phyloP scores from a whole-genome alignment of 1,284 basidiomycete species.

The Cerrena zonata region DNA sequence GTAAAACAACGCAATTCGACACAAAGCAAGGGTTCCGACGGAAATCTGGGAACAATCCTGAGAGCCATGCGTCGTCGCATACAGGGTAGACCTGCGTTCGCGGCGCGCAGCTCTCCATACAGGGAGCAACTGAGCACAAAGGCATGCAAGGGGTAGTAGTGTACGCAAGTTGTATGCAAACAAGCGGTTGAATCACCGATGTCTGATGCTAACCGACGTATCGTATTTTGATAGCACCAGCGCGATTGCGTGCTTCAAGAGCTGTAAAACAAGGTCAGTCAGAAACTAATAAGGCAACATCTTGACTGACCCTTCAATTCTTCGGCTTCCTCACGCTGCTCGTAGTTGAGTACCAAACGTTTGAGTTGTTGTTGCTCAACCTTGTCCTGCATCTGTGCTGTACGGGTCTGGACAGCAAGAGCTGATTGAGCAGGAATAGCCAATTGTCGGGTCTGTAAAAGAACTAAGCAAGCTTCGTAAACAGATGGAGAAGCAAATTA shows the following conservation, averaged over 20 bases:
- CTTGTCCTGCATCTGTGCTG: slow-evolving; percentile 85
- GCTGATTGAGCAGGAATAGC: slow-evolving; percentile 83
- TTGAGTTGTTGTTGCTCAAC: slow-evolving; percentile 95
- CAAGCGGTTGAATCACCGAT: not conserved
- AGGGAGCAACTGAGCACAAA: not conserved
- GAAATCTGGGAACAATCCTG: not conserved
- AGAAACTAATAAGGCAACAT: slow-evolving; percentile 1
- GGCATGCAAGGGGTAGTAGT: not conserved
- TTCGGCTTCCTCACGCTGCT: slow-evolving; percentile 78
- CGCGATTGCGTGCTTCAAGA: slow-evolving; percentile 60
- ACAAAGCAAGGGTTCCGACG: not conserved
- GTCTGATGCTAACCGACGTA: slow-evolving; percentile 47
- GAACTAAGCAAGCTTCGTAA: not conserved
- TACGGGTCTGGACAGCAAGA: slow-evolving; percentile 82
- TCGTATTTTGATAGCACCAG: slow-evolving; percentile 65
- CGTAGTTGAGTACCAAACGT: slow-evolving; percentile 82
- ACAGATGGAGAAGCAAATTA: slow-evolving; percentile 33
- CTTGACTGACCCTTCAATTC: slow-evolving; percentile 60
- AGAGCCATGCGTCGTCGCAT: not conserved
- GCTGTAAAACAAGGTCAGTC: slow-evolving; percentile 35
- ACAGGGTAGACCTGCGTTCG: not conserved
- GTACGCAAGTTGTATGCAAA: not conserved
- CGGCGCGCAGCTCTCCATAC: not conserved
- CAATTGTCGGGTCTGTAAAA: slow-evolving; percentile 67
- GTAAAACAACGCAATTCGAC: too few species aligned